These are phyloP conservation scores for Trypanosoma vivax DNA, from an alignment of 208 protist genomes.

Conservation along the genomic window DNA sequence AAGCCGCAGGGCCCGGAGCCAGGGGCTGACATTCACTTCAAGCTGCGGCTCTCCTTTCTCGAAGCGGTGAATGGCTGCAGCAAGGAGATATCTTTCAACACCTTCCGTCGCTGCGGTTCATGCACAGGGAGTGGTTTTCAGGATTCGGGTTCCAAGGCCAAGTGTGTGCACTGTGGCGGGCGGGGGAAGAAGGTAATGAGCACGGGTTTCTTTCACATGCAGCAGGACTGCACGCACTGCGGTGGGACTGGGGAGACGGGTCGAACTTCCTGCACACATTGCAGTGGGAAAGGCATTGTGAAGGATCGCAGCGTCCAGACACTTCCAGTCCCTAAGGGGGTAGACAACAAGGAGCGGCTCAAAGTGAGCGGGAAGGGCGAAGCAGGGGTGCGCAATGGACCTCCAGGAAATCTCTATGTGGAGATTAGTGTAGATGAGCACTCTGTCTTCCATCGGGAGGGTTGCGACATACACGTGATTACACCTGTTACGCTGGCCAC, in stretches of 20 bases:
- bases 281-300: conserved; percentile 83
- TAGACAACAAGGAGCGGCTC: conserved; percentile 86
- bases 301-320: conserved; percentile 87
- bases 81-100: conserved; percentile 89
- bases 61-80: conserved; percentile 83
- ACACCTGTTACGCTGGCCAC: conserved; percentile 68
- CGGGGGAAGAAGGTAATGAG: conserved; percentile 88
- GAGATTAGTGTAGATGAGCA: conserved; percentile 84
- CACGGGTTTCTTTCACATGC: conserved; percentile 89
- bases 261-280: conserved; percentile 69
- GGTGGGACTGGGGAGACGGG: conserved; percentile 80
- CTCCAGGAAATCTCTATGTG: conserved; percentile 85
- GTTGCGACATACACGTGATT: conserved; percentile 80
- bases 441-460: conserved; percentile 82
- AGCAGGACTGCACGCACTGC: conserved; percentile 88
- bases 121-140: conserved; percentile 80
- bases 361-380: conserved; percentile 85
- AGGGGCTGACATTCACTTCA: conserved; percentile 85
- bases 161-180: conserved; percentile 83
- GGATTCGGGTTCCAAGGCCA: conserved; percentile 61
- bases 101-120: conserved; percentile 73
- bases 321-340: conserved; percentile 79
- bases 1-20: conserved; percentile 81
- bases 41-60: conserved; percentile 67
- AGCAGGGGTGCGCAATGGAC: conserved; percentile 80